Evolutionary conservation across 2,329 filamentous ascomycete genomes (phyloP), one percentile per base, ranked within the genome.

Genomic region (Xylaria sp.): DNA sequence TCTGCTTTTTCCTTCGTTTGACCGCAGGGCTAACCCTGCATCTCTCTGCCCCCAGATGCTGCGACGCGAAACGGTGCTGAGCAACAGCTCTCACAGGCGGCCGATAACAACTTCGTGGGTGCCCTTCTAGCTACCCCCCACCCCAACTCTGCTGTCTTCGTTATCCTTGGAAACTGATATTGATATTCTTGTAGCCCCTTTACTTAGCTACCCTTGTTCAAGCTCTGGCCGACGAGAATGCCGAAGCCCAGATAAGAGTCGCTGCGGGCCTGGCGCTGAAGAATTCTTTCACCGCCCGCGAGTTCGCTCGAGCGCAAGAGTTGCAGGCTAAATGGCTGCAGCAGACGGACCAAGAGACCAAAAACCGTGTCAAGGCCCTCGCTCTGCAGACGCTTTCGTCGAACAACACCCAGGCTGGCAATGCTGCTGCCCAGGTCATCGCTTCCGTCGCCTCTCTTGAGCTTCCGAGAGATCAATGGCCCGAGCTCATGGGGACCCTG

Each of bases 181-280:
- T 75, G 69, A 59, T 65, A 61, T 39, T 63, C 52, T 66, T 44
- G 25, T 10, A 80, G 96, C 91, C 96, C 78, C 90, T 92, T 82
- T 99, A 99, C 84, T 90, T 98, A 75, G 90, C 91, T 75, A 96
- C 94, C 73, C 92, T 99, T 80, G 95, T 96, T 75, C 92, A 93
- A 84, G 94, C 97, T 83, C 90, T 99, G 78, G 94, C 94, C 80
- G 97, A 98, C 83, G 95, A 98, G 79, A 88, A 89, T 76, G 91
- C 92, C 74, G 87, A 92, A 79, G 88, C 92, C 73, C 89, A 93
- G 80, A 96, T 98, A 80, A 92, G 96, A 87, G 92, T 93, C 76
- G 95, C 96, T 76, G 96, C 96, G 77, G 96, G 94, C 89, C 89
- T 99, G 77, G 95, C 96, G 76, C 87, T 99, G 79, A 99, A 99